phyloP scores from a whole-genome alignment of 371 early-diverging fungal species.

The Thermomucor indicae-seudaticae region DNA sequence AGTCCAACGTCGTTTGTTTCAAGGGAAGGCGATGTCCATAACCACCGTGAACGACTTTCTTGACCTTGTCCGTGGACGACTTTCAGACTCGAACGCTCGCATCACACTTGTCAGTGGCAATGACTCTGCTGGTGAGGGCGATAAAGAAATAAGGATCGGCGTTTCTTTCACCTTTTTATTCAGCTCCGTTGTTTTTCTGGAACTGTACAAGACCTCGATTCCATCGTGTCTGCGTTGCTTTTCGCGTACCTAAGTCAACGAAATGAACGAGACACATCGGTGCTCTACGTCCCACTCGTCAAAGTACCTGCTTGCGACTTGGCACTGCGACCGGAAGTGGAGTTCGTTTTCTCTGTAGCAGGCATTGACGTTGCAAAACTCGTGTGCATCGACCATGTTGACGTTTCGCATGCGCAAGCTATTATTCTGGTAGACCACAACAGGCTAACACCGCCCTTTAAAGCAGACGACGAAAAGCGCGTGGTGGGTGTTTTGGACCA shows the following conservation, averaged over 20 bases:
- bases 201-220: slow-evolving; percentile 58
- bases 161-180: neutral
- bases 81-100: neutral
- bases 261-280: slow-evolving; percentile 5
- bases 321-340: slow-evolving; percentile 61
- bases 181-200: neutral
- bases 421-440: slow-evolving; percentile 65
- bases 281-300: slow-evolving; percentile 49
- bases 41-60: neutral
- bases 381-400: slow-evolving; percentile 23
- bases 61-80: neutral
- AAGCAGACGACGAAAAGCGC: slow-evolving; percentile 4
- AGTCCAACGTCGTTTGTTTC: too few relatives aligned
- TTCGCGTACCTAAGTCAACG: slow-evolving; percentile 47
- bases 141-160: neutral
- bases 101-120: slow-evolving; percentile 59
- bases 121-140: slow-evolving; percentile 62
- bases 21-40: too few relatives aligned
- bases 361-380: slow-evolving; percentile 17
- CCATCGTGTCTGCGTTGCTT: slow-evolving; percentile 56
- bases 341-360: slow-evolving; percentile 36
- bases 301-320: slow-evolving; percentile 60
- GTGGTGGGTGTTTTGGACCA: slow-evolving; percentile 72
- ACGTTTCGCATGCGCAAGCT: slow-evolving; percentile 17
- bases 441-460: slow-evolving; percentile 44